Conservation (phyloP, 176 grass and related monocot species). For the Eleusine indica region DNA sequence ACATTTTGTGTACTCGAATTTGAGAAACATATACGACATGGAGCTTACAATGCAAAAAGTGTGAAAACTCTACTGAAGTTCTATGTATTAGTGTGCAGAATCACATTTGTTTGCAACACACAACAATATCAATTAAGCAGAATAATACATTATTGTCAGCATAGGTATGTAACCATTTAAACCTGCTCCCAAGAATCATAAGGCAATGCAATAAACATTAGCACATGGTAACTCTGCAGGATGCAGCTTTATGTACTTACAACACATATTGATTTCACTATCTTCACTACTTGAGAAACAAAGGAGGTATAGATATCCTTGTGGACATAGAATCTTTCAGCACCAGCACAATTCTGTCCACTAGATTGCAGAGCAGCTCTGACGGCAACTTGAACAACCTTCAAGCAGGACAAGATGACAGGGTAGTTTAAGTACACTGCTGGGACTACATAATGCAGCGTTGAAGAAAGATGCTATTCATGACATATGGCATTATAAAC, state of each 20-base stretch:
- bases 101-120: background rate
- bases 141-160: conserved; percentile 24
- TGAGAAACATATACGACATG: conserved; percentile 13
- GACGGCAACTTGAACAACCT: conserved; percentile 98
- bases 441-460: background rate
- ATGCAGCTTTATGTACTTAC: conserved; percentile 61
- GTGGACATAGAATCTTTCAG: conserved; percentile 99
- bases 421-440: conserved; percentile 22
- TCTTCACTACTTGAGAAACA: conserved; percentile 77
- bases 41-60: background rate
- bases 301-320: conserved; percentile 78
- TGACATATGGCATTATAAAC: conserved; percentile 26
- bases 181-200: background rate
- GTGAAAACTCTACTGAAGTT: conserved; percentile 19
- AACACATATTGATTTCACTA: conserved; percentile 94
- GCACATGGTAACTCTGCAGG: conserved; percentile 7
- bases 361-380: conserved; percentile 95
- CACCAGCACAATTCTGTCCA: conserved; percentile 95
- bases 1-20: background rate
- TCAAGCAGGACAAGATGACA: conserved; percentile 25
- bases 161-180: background rate
- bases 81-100: conserved; percentile 6
- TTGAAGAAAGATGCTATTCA: background rate
- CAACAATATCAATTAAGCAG: conserved; percentile 9
- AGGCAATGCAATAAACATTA: conserved; percentile 29